Conservation (phyloP, 176 grass and related monocot species). For the Typha latifolia region DNA sequence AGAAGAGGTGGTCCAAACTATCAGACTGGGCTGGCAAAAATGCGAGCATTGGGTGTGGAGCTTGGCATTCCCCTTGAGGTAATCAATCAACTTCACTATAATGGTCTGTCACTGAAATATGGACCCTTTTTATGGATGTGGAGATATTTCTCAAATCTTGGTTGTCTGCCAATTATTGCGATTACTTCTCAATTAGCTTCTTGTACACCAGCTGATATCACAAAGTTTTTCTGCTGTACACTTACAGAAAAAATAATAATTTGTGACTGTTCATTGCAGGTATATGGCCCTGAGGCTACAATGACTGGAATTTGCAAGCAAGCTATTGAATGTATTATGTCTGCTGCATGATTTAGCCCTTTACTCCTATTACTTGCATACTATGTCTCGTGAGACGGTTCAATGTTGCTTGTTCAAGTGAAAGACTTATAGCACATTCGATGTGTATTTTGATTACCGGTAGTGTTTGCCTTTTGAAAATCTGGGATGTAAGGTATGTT, state of each 20-base stretch:
- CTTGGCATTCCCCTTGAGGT: slow-evolving; percentile 71
- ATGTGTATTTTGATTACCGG: too few relatives aligned
- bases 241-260: not conserved
- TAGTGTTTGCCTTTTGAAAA: too few relatives aligned
- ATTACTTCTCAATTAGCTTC: too few relatives aligned
- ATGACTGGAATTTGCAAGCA: slow-evolving; percentile 94
- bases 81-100: slow-evolving; percentile 9
- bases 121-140: not conserved
- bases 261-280: slow-evolving; percentile 32
- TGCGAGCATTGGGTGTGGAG: slow-evolving; percentile 63
- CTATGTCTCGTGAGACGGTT: too few relatives aligned
- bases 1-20: slow-evolving; percentile 82
- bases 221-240: not conserved
- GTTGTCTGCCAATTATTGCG: too few relatives aligned
- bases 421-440: too few relatives aligned
- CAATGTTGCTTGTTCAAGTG: too few relatives aligned
- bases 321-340: slow-evolving; percentile 87
- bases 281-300: slow-evolving; percentile 83
- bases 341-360: slow-evolving; percentile 27
- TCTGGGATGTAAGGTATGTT: too few relatives aligned
- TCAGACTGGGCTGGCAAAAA: slow-evolving; percentile 74
- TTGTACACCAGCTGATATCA: too few relatives aligned
- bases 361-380: not conserved
- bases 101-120: not conserved
- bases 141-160: too few relatives aligned